A percentile compares a stretch with the other conserved stretches of the same genome.
These are phyloP conservation scores for Amanita rubescens DNA, from an alignment of 768 basidiomycete genomes.

Conservation along the genomic window DNA sequence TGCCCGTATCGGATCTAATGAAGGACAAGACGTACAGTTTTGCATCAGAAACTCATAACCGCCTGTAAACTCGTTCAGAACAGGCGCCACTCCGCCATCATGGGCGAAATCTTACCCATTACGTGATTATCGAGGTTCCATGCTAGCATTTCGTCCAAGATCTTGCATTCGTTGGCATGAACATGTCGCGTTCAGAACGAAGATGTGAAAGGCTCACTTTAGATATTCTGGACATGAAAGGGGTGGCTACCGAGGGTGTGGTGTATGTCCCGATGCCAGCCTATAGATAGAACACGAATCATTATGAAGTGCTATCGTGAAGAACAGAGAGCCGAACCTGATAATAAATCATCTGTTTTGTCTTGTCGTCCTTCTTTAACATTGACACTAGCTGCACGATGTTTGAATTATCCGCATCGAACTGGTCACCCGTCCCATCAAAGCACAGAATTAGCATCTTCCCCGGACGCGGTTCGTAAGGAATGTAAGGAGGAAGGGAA, in stretches of 20 bases:
- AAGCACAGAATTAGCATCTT: constrained; percentile 25
- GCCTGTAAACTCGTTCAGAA: background rate
- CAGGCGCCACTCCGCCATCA: background rate
- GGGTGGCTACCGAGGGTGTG: constrained; percentile 35
- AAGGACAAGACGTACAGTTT: constrained; percentile 2
- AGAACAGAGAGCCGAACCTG: constrained; percentile 27
- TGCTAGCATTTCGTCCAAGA: constrained; percentile 37
- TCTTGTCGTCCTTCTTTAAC: constrained; percentile 44
- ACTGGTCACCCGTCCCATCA: constrained; percentile 50
- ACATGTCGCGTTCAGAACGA: background rate
- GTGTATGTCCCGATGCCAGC: constrained; percentile 51
- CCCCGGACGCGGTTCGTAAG: background rate
- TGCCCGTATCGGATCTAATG: background rate
- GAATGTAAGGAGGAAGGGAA: background rate
- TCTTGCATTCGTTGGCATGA: constrained; percentile 13
- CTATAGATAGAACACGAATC: constrained; percentile 15
- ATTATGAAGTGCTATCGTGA: background rate
- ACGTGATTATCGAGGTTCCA: constrained; percentile 48
- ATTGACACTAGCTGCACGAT: constrained; percentile 42
- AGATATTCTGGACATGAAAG: constrained; percentile 33
- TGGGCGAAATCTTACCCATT: constrained; percentile 26
- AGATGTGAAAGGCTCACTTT: constrained; percentile 22
- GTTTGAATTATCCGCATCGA: constrained; percentile 34
- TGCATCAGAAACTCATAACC: constrained; percentile 9
- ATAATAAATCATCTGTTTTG: constrained; percentile 48